A percentile compares a stretch with the other conserved stretches of the same genome.
Evolutionary conservation across 2,329 filamentous ascomycete genomes (phyloP).

Genomic region (Plenodomus tracheiphilus): DNA sequence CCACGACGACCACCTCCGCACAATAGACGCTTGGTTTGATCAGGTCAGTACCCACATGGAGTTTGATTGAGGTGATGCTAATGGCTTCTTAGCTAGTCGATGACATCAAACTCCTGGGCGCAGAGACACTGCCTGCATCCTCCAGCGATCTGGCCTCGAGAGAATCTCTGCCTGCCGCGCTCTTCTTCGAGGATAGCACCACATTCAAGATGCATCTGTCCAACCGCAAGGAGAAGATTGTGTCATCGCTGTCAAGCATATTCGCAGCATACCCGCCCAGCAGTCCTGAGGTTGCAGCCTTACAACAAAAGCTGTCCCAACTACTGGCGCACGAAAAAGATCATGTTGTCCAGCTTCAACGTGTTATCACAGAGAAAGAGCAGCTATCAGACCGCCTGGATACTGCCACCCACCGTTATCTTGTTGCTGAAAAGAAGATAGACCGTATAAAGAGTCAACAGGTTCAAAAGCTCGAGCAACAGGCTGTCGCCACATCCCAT

Average conservation of each 20-base stretch:
- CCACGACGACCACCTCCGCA: slow-evolving; percentile 90
- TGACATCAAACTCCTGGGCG: slow-evolving; percentile 51
- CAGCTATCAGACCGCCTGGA: slow-evolving; percentile 85
- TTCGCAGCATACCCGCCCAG: slow-evolving; percentile 57
- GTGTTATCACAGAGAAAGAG: slow-evolving; percentile 76
- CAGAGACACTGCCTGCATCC: slow-evolving; percentile 35
- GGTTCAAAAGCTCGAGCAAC: slow-evolving; percentile 88
- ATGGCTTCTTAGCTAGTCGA: slow-evolving; percentile 49
- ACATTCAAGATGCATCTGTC: slow-evolving; percentile 79
- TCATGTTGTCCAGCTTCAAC: slow-evolving; percentile 74
- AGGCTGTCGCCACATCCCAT: slow-evolving; percentile 57
- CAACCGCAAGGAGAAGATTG: slow-evolving; percentile 75
- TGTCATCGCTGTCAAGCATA: slow-evolving; percentile 71
- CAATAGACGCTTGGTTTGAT: slow-evolving; percentile 91
- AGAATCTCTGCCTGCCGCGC: slow-evolving; percentile 54
- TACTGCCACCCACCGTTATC: slow-evolving; percentile 84
- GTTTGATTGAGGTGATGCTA: slow-evolving; percentile 22
- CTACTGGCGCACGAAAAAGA: slow-evolving; percentile 83
- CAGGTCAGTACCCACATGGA: slow-evolving; percentile 65
- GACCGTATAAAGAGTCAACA: slow-evolving; percentile 87
- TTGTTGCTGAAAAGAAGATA: slow-evolving; percentile 93
- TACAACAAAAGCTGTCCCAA: slow-evolving; percentile 75
- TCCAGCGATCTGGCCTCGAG: slow-evolving; percentile 28
- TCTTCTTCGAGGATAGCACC: slow-evolving; percentile 59
- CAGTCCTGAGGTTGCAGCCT: slow-evolving; percentile 68